Percentiles rank a stretch among this genome's conserved stretches.
phyloP scores from a whole-genome alignment of 2,329 filamentous ascomycete species.

The Fusarium sacchari region DNA sequence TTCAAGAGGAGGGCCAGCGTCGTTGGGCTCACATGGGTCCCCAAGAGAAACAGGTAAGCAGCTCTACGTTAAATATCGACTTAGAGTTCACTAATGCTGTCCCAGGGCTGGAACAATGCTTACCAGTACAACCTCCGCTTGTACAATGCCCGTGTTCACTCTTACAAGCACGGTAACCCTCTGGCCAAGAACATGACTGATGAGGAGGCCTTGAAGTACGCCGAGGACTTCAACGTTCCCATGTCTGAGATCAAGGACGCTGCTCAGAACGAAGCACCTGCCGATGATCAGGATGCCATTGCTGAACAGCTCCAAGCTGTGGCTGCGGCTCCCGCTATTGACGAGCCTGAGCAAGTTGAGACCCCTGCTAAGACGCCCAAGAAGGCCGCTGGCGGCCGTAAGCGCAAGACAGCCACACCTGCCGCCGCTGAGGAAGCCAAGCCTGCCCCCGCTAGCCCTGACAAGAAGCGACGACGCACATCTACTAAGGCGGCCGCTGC shows the following conservation, averaged over 20 bases:
- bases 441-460: slow-evolving; percentile 62
- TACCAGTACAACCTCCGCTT: slow-evolving; percentile 75
- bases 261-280: slow-evolving; percentile 44
- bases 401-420: slow-evolving; percentile 66
- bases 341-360: slow-evolving; percentile 56
- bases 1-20: slow-evolving; percentile 86
- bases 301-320: slow-evolving; percentile 67
- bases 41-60: slow-evolving; percentile 71
- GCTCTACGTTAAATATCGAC: background rate
- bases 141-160: slow-evolving; percentile 72
- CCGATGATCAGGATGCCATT: slow-evolving; percentile 65
- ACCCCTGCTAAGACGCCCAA: slow-evolving; percentile 67
- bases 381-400: slow-evolving; percentile 61
- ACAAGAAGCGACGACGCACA: slow-evolving; percentile 70
- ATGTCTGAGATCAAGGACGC: slow-evolving; percentile 61
- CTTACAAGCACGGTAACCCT: slow-evolving; percentile 69
- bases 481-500: slow-evolving; percentile 64
- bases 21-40: slow-evolving; percentile 84
- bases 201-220: slow-evolving; percentile 68
- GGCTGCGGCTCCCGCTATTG: slow-evolving; percentile 46
- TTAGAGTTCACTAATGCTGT: slow-evolving; percentile 1
- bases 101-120: slow-evolving; percentile 69
- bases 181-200: slow-evolving; percentile 70
- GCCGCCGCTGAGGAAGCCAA: slow-evolving; percentile 54
- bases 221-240: slow-evolving; percentile 66